These are phyloP conservation scores for Picea mariana DNA, from an alignment of 83 land plant genomes.

Conservation along the genomic window DNA sequence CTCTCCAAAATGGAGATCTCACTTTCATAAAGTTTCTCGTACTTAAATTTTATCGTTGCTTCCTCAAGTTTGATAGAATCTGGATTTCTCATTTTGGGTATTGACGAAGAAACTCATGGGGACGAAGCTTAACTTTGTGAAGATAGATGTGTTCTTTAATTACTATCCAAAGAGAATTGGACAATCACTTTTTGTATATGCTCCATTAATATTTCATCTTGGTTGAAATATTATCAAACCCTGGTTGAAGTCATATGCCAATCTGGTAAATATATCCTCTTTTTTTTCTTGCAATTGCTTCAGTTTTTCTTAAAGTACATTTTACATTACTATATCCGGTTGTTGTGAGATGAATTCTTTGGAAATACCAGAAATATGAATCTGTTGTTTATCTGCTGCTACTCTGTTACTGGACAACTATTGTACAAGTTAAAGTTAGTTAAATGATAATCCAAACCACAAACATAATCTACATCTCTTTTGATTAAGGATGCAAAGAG, in stretches of 20 bases:
- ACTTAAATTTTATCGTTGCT: conserved; percentile 11
- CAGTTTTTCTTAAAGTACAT: background rate
- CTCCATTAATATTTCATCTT: conserved; percentile 87
- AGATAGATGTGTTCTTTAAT: conserved; percentile 91
- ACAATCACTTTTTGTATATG: conserved; percentile 81
- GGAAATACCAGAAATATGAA: background rate
- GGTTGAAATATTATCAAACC: conserved; percentile 90
- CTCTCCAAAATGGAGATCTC: conserved; percentile 72
- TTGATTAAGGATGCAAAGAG: too few relatives aligned
- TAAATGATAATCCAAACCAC: background rate
- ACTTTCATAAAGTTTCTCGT: conserved; percentile 86
- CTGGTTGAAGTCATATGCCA: conserved; percentile 80
- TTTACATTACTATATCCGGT: background rate
- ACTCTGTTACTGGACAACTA: background rate
- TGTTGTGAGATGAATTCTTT: background rate
- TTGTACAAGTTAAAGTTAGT: background rate
- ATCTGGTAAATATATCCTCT: conserved; percentile 54
- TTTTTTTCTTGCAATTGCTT: background rate
- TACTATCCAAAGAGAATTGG: conserved; percentile 95
- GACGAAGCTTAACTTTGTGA: conserved; percentile 15
- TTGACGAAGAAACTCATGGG: background rate
- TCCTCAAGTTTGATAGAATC: background rate
- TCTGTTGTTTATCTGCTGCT: too few relatives aligned
- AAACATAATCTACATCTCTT: too few relatives aligned
- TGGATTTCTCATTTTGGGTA: background rate